phyloP scores from a whole-genome alignment of 371 early-diverging fungal species.

The Rhizopus arrhizus region DNA sequence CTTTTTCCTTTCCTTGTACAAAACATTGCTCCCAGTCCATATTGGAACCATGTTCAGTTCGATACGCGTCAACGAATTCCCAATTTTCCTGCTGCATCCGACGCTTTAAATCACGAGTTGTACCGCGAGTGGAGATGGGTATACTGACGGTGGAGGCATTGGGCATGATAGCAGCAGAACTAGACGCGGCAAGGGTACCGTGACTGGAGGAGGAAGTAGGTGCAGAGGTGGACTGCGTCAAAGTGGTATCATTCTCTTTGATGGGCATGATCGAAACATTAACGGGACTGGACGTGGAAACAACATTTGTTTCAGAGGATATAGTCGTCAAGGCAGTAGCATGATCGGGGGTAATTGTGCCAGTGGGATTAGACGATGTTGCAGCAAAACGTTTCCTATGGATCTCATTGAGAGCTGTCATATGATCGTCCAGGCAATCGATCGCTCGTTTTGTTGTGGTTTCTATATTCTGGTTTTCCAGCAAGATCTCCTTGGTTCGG shows the following conservation, averaged over 20 bases:
- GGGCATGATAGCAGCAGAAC: conserved; percentile 14
- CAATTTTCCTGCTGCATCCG: conserved; percentile 8
- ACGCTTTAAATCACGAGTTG: too few species aligned
- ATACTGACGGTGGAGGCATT: conserved; percentile 5
- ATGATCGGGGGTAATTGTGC: conserved; percentile 8
- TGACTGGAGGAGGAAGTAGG: conserved; percentile 8
- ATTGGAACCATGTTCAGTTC: conserved; percentile 13
- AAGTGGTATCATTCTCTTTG: conserved; percentile 8
- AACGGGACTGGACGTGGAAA: conserved; percentile 10
- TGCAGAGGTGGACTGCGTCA: conserved; percentile 2
- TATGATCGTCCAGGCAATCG: conserved; percentile 21
- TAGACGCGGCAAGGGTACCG: background rate
- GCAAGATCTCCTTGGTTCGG: conserved; percentile 17
- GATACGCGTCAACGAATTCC: conserved; percentile 22
- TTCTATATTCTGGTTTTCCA: conserved; percentile 16
- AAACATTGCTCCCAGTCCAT: conserved; percentile 18
- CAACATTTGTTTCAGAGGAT: conserved; percentile 12
- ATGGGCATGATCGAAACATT: conserved; percentile 7
- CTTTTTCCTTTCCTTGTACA: conserved; percentile 17
- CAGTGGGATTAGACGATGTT: conserved; percentile 10
- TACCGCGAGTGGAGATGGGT: background rate
- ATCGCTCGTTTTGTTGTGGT: conserved; percentile 22
- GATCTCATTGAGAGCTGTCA: conserved; percentile 6
- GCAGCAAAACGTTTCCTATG: conserved; percentile 7
- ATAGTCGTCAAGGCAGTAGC: conserved; percentile 5